Conservation (phyloP, 2,329 filamentous ascomycete species). For the Claviceps paspali region DNA sequence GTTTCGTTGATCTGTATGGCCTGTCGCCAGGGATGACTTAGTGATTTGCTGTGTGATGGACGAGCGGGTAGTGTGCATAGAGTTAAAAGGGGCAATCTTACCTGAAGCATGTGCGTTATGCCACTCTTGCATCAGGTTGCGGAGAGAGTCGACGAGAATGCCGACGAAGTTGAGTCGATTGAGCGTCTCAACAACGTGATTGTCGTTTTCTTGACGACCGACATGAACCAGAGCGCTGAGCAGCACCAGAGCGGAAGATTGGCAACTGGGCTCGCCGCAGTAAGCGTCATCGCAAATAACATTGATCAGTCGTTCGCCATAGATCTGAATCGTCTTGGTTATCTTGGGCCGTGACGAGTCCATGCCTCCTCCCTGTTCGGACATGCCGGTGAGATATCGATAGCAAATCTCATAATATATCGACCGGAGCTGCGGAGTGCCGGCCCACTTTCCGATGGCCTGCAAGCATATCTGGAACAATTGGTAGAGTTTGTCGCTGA, state of each 20-base stretch:
- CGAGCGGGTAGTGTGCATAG: neutral
- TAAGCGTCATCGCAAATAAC: slow-evolving; percentile 88
- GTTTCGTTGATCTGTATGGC: slow-evolving; percentile 28
- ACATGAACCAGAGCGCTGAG: slow-evolving; percentile 63
- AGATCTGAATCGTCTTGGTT: slow-evolving; percentile 52
- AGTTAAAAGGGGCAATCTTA: slow-evolving; percentile 19
- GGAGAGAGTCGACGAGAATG: slow-evolving; percentile 77
- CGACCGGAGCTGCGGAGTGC: slow-evolving; percentile 57
- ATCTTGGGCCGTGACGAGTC: slow-evolving; percentile 40
- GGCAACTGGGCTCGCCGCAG: slow-evolving; percentile 64
- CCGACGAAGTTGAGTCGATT: slow-evolving; percentile 81
- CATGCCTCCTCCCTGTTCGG: slow-evolving; percentile 34
- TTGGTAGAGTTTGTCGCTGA: slow-evolving; percentile 80
- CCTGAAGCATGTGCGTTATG: slow-evolving; percentile 38
- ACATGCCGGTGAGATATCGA: slow-evolving; percentile 62
- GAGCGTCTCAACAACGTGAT: slow-evolving; percentile 63
- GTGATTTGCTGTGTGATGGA: neutral
- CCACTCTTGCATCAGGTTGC: slow-evolving; percentile 60
- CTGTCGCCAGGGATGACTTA: slow-evolving; percentile 10
- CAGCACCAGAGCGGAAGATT: slow-evolving; percentile 75
- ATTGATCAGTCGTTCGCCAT: slow-evolving; percentile 68
- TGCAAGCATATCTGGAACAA: slow-evolving; percentile 77
- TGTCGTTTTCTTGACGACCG: slow-evolving; percentile 54
- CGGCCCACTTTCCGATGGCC: slow-evolving; percentile 60
- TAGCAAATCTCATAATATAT: slow-evolving; percentile 88